These are phyloP conservation scores for Candida wancherniae DNA, from an alignment of 805 yeast genomes.

Conservation along the genomic window DNA sequence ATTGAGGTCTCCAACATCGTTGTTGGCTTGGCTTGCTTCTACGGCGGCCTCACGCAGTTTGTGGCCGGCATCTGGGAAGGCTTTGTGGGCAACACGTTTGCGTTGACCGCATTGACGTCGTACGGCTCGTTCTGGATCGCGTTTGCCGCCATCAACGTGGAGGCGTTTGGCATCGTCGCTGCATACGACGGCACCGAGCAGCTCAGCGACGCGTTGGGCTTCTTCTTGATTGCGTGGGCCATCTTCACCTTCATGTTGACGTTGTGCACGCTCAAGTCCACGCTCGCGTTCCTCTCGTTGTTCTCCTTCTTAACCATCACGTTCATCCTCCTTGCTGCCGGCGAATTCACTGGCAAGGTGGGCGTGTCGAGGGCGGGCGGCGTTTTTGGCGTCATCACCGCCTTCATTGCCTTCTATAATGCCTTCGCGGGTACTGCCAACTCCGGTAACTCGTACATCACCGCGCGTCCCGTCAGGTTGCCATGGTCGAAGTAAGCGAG, in stretches of 20 bases:
- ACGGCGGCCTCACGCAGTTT: conserved; percentile 18
- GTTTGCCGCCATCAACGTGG: conserved; percentile 54
- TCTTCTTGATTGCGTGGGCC: conserved; percentile 37
- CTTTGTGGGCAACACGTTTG: conserved; percentile 18
- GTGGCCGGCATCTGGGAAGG: conserved; percentile 20
- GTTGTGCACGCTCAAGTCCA: conserved; percentile 34
- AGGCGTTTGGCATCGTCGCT: conserved; percentile 53
- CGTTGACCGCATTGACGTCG: conserved; percentile 16
- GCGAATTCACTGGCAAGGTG: conserved; percentile 25
- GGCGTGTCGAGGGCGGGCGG: conserved; percentile 36
- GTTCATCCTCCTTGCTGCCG: conserved; percentile 33
- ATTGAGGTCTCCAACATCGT: conserved; percentile 12
- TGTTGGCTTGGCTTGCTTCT: conserved; percentile 17
- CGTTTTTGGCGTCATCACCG: conserved; percentile 38
- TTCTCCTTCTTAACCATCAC: conserved; percentile 30
- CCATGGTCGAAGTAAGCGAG: conserved; percentile 13
- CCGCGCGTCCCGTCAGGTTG: conserved; percentile 27
- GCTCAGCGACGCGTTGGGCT: conserved; percentile 30
- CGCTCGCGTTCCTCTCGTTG: conserved; percentile 31
- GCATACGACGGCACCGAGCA: conserved; percentile 36
- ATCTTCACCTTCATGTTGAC: conserved; percentile 36
- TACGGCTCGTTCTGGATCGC: conserved; percentile 68
- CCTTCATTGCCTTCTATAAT: conserved; percentile 37
- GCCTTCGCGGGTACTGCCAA: conserved; percentile 39
- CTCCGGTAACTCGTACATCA: conserved; percentile 31